Evolutionary conservation across 2,329 filamentous ascomycete species (phyloP).

Genomic region (Epicoccum nigrum): DNA sequence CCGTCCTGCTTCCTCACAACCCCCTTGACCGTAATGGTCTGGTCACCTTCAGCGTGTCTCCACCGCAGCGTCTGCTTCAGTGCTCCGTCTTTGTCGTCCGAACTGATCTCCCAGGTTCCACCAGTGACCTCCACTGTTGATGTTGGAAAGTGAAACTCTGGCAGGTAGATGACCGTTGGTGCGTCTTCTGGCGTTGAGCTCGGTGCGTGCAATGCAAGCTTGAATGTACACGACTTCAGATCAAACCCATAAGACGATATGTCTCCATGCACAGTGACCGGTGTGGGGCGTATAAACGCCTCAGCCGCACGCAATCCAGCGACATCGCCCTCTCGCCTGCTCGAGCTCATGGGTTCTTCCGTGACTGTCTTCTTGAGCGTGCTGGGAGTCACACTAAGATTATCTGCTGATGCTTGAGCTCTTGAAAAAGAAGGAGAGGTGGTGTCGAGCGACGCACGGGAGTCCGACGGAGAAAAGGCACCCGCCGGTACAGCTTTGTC

Average conservation of each 20-base stretch:
- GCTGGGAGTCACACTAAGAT: constrained; percentile 67
- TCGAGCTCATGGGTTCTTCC: constrained; percentile 55
- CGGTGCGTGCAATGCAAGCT: constrained; percentile 69
- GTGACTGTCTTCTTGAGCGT: constrained; percentile 78
- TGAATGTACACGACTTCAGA: constrained; percentile 77
- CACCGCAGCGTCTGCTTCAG: constrained; percentile 79
- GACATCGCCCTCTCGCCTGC: constrained; percentile 32
- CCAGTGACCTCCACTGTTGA: constrained; percentile 77
- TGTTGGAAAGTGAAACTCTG: constrained; percentile 89
- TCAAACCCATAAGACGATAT: constrained; percentile 80
- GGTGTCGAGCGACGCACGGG: constrained; percentile 57
- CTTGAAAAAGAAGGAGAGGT: constrained; percentile 61
- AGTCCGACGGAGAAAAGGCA: constrained; percentile 58
- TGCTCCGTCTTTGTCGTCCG: constrained; percentile 71
- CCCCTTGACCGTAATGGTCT: constrained; percentile 78
- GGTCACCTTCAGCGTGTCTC: constrained; percentile 91
- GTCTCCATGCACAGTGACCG: constrained; percentile 74
- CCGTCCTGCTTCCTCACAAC: constrained; percentile 64
- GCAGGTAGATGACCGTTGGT: constrained; percentile 84
- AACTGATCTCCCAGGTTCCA: constrained; percentile 87
- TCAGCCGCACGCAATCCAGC: constrained; percentile 85
- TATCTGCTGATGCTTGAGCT: constrained; percentile 54
- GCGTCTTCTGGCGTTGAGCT: constrained; percentile 65
- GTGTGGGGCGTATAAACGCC: constrained; percentile 86
- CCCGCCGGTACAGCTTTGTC: constrained; percentile 67